A percentile compares a stretch with the other conserved stretches of the same genome.
These are phyloP conservation scores for Debaryomyces fabryi DNA, from an alignment of 1,139 yeast genomes.

Conservation along the genomic window DNA sequence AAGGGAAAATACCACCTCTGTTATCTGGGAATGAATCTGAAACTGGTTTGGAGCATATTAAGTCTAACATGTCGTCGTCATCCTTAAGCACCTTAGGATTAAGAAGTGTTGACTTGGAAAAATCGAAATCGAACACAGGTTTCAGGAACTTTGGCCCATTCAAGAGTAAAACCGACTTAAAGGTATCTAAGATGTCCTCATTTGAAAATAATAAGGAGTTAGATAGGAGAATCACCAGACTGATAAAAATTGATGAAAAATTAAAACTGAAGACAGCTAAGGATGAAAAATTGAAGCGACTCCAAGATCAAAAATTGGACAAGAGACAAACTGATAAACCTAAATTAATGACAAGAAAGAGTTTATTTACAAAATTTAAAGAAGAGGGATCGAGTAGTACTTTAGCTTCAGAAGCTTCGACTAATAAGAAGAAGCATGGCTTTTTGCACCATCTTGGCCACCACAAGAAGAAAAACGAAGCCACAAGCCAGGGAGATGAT, in stretches of 20 bases:
- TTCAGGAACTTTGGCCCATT: slow-evolving; percentile 35
- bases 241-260: slow-evolving; percentile 35
- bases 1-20: slow-evolving; percentile 4
- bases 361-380: not conserved
- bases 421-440: slow-evolving; percentile 25
- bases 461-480: slow-evolving; percentile 18
- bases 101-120: slow-evolving; percentile 20
- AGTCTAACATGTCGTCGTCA: slow-evolving; percentile 7
- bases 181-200: not conserved
- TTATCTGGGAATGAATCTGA: slow-evolving; percentile 9
- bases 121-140: slow-evolving; percentile 28
- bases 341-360: slow-evolving; percentile 9
- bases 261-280: slow-evolving; percentile 24
- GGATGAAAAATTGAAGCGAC: slow-evolving; percentile 22
- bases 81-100: slow-evolving; percentile 12
- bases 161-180: slow-evolving; percentile 13
- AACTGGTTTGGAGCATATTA: not conserved
- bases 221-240: slow-evolving; percentile 34
- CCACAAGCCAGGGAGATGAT: slow-evolving; percentile 12
- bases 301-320: slow-evolving; percentile 17
- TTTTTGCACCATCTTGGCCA: slow-evolving; percentile 25
- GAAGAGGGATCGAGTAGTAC: not conserved
- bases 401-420: slow-evolving; percentile 3
- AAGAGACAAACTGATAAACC: slow-evolving; percentile 17
- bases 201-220: slow-evolving; percentile 25